These are phyloP conservation scores for Populus pruinosa DNA, from an alignment of 345 rosid species.

Conservation along the genomic window DNA sequence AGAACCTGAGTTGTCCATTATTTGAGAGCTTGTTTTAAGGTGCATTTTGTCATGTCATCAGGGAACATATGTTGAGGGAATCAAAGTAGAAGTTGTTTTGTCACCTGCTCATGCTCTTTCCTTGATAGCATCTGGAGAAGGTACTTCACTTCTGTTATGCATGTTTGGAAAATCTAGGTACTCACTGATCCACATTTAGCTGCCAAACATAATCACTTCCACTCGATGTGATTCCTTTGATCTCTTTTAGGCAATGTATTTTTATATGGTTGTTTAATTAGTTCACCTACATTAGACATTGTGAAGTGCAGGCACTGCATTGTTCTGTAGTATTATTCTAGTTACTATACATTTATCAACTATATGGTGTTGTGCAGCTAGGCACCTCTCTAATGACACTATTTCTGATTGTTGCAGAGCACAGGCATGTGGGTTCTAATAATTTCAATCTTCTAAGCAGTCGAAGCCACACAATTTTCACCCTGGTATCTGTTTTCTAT, in stretches of 20 bases:
- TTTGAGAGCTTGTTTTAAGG: conserved; percentile 10
- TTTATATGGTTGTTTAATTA: background rate
- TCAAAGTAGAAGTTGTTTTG: conserved; percentile 92
- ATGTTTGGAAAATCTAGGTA: background rate
- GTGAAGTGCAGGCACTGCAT: too few species aligned
- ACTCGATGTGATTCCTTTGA: background rate
- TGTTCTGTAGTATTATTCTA: background rate
- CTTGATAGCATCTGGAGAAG: conserved; percentile 96
- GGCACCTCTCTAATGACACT: conserved; percentile 10
- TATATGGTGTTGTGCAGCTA: conserved; percentile 9
- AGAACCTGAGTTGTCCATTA: conserved; percentile 1
- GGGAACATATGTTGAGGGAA: conserved; percentile 90
- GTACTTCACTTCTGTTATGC: conserved; percentile 26
- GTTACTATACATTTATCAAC: conserved; percentile 2
- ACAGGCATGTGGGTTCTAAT: conserved; percentile 91
- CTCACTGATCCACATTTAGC: background rate
- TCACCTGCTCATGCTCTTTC: conserved; percentile 98
- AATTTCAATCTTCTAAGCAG: conserved; percentile 94
- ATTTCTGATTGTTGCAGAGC: conserved; percentile 51
- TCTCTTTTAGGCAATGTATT: conserved; percentile 2
- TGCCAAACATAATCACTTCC: background rate
- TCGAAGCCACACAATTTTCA: conserved; percentile 93
- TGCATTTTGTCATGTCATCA: conserved; percentile 28
- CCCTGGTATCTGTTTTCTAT: conserved; percentile 46
- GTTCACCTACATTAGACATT: too few species aligned